Conservation (phyloP, 2,329 filamentous ascomycete species). For the Zalaria obscura region DNA sequence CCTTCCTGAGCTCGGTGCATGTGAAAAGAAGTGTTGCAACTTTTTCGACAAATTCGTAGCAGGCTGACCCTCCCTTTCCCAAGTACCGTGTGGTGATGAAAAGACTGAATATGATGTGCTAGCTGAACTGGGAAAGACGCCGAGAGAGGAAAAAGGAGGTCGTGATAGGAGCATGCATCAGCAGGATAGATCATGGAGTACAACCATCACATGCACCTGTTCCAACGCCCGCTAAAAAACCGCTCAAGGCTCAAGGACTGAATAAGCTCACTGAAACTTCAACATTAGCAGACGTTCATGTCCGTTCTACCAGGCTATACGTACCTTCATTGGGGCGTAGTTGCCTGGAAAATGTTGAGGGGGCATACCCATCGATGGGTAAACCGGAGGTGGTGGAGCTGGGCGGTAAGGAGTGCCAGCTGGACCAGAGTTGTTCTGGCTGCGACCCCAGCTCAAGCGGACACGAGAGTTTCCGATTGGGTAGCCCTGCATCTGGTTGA, state of each 20-base stretch:
- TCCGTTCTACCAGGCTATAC: slow-evolving; percentile 1
- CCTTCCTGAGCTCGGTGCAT: background rate
- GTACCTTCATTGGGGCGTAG: slow-evolving; percentile 54
- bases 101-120: slow-evolving; percentile 4
- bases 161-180: slow-evolving; percentile 8
- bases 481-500: slow-evolving; percentile 99
- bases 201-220: slow-evolving; percentile 11
- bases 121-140: slow-evolving; percentile 3
- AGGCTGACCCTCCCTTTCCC: slow-evolving; percentile 5
- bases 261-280: slow-evolving; percentile 16
- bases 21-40: slow-evolving; percentile 4
- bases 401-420: slow-evolving; percentile 95
- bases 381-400: slow-evolving; percentile 67
- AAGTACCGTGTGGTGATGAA: background rate
- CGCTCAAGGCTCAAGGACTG: slow-evolving; percentile 23
- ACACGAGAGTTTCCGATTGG: slow-evolving; percentile 98
- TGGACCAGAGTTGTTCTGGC: slow-evolving; percentile 95
- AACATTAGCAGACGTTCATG: slow-evolving; percentile 4
- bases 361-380: slow-evolving; percentile 50
- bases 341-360: slow-evolving; percentile 49
- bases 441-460: slow-evolving; percentile 91
- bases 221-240: slow-evolving; percentile 27
- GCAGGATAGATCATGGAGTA: slow-evolving; percentile 9
- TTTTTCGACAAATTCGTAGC: slow-evolving; percentile 4
- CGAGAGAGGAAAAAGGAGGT: slow-evolving; percentile 6